These are phyloP conservation scores for Neodidymelliopsis sp. DNA, from an alignment of 2,329 filamentous ascomycete genomes.

Conservation along the genomic window DNA sequence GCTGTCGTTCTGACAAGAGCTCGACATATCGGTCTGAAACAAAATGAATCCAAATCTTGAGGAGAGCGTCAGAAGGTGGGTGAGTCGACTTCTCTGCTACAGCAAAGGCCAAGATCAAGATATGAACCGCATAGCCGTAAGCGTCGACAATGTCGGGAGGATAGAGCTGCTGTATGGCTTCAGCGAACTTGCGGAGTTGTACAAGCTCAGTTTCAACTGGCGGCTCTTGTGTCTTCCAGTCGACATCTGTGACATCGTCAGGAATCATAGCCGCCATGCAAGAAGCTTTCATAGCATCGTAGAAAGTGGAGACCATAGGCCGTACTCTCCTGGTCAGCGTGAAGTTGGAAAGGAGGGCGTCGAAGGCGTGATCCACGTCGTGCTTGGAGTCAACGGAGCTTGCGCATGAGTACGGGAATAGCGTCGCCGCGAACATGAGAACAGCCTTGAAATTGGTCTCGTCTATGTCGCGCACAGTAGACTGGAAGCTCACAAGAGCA, in stretches of 20 bases:
- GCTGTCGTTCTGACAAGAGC: conserved; percentile 38
- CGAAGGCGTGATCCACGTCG: conserved; percentile 29
- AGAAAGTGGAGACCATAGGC: conserved; percentile 35
- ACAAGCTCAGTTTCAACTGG: conserved; percentile 31
- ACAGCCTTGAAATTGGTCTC: conserved; percentile 51
- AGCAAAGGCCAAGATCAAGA: conserved; percentile 32
- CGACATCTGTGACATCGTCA: conserved; percentile 25
- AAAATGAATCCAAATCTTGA: conserved; percentile 40
- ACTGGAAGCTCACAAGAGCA: conserved; percentile 30
- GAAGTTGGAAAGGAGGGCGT: conserved; percentile 33
- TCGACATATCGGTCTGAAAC: conserved; percentile 37
- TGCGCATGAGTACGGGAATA: conserved; percentile 37
- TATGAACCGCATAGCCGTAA: conserved; percentile 33
- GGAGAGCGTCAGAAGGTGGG: conserved; percentile 33
- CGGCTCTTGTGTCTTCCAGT: conserved; percentile 24
- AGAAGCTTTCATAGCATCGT: conserved; percentile 13
- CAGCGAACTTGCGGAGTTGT: conserved; percentile 34
- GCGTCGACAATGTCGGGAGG: conserved; percentile 39
- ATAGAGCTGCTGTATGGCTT: conserved; percentile 34
- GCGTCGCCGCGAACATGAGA: conserved; percentile 27
- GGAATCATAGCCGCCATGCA: conserved; percentile 29
- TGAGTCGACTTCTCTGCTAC: conserved; percentile 18
- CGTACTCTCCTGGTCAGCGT: conserved; percentile 31
- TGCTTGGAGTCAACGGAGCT: conserved; percentile 18
- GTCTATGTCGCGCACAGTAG: conserved; percentile 42